A percentile compares a stretch with the other conserved stretches of the same genome.
These are phyloP conservation scores for Jatropha podagrica DNA, from an alignment of 441 rosid species.

Conservation along the genomic window DNA sequence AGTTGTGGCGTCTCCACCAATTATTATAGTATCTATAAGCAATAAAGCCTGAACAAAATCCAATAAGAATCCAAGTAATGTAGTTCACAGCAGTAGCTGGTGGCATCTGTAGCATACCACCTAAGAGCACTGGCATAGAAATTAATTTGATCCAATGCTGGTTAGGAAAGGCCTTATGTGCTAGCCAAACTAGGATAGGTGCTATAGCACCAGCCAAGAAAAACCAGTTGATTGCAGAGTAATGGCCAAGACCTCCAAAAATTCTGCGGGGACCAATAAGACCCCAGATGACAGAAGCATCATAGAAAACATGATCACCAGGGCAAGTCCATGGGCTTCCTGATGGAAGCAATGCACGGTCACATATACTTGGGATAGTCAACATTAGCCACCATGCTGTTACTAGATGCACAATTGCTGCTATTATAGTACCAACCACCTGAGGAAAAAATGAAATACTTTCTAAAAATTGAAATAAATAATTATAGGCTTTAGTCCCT, in stretches of 20 bases:
- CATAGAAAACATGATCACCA: constrained; percentile 75
- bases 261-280: constrained; percentile 83
- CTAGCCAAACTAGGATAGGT: constrained; percentile 70
- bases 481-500: too few species aligned
- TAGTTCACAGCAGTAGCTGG: constrained; percentile 93
- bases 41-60: constrained; percentile 77
- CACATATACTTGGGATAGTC: constrained; percentile 67
- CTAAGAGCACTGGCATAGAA: constrained; percentile 76
- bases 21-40: constrained; percentile 61
- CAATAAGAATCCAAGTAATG: constrained; percentile 69
- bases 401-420: constrained; percentile 62
- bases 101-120: constrained; percentile 69
- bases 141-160: constrained; percentile 74
- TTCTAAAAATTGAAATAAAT: too few species aligned
- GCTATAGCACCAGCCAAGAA: constrained; percentile 75
- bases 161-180: constrained; percentile 60
- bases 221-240: constrained; percentile 79
- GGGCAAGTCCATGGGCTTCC: constrained; percentile 90
- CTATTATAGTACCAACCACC: constrained; percentile 75
- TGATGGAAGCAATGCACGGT: constrained; percentile 43
- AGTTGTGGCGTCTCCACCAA: constrained; percentile 79
- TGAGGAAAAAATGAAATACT: constrained; percentile 13
- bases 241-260: constrained; percentile 76
- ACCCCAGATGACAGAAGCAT: constrained; percentile 96
- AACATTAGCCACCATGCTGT: constrained; percentile 97